Evolutionary conservation across 2,329 filamentous ascomycete genomes (phyloP).

Genomic region (Emmonsia crescens): DNA sequence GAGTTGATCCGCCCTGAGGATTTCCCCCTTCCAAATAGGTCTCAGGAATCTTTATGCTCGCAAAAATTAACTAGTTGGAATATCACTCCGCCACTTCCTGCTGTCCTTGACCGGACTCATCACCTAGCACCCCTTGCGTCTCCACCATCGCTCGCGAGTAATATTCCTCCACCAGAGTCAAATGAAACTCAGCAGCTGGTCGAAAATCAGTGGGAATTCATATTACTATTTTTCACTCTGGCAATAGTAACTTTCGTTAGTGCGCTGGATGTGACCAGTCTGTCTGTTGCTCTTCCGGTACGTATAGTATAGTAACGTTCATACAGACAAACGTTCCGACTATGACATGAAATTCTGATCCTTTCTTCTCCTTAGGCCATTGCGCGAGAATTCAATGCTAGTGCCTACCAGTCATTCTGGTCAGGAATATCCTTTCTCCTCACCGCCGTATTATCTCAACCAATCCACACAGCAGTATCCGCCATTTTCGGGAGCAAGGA

Average conservation of each 20-base stretch:
- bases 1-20: neutral
- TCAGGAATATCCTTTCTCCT: conserved; percentile 50
- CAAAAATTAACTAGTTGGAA: neutral
- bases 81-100: neutral
- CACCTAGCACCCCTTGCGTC: neutral
- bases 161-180: neutral
- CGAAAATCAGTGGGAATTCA: conserved; percentile 19
- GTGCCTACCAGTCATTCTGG: conserved; percentile 50
- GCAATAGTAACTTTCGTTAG: conserved; percentile 42
- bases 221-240: conserved; percentile 39
- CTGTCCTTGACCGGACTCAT: neutral
- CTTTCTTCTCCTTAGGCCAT: conserved; percentile 26
- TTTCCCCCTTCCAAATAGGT: conserved; percentile 1
- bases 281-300: conserved; percentile 43
- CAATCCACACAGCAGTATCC: conserved; percentile 40
- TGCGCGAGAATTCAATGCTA: conserved; percentile 36
- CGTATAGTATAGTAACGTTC: neutral
- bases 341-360: neutral
- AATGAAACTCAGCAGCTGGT: neutral
- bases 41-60: neutral
- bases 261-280: conserved; percentile 50
- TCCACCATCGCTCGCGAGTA: neutral
- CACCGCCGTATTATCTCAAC: conserved; percentile 28
- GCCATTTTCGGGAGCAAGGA: conserved; percentile 43
- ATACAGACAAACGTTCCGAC: neutral